Conservation (phyloP, 495 filamentous ascomycete genomes). For the Podospora pseudoanserina region DNA sequence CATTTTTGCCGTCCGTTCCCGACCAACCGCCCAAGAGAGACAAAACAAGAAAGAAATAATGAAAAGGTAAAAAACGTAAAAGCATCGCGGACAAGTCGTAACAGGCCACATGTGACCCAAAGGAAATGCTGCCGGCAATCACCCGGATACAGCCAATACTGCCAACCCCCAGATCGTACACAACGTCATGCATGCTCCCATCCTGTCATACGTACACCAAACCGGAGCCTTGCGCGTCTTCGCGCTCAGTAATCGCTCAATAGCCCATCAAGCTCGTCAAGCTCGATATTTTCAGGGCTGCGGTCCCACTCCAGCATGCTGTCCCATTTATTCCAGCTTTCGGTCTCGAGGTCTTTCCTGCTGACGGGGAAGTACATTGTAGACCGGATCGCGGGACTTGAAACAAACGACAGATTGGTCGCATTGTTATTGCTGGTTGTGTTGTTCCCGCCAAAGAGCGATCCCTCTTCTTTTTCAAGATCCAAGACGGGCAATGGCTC, state of each 20-base stretch:
- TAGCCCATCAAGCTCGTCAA: slow-evolving; percentile 90
- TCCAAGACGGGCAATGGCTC: slow-evolving; percentile 32
- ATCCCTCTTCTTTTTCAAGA: slow-evolving; percentile 47
- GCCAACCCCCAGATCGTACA: background rate
- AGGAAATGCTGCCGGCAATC: background rate
- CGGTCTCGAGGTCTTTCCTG: slow-evolving; percentile 50
- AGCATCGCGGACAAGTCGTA: slow-evolving; percentile 1
- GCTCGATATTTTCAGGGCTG: slow-evolving; percentile 82
- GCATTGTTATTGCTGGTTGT: slow-evolving; percentile 24
- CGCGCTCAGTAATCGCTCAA: slow-evolving; percentile 59
- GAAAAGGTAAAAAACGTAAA: background rate
- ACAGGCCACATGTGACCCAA: slow-evolving; percentile 1
- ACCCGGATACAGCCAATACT: background rate
- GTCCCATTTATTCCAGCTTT: slow-evolving; percentile 50
- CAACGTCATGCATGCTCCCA: slow-evolving; percentile 1
- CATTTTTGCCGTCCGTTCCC: slow-evolving; percentile 10
- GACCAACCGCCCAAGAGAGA: slow-evolving; percentile 6
- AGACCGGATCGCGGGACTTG: slow-evolving; percentile 44
- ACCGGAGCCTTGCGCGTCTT: slow-evolving; percentile 16
- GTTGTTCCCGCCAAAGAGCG: slow-evolving; percentile 47
- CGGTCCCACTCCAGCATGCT: slow-evolving; percentile 60
- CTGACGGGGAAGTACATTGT: slow-evolving; percentile 43
- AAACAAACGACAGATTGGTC: slow-evolving; percentile 35
- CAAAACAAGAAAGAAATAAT: slow-evolving; percentile 1
- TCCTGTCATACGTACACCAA: background rate